phyloP scores from a whole-genome alignment of 441 rosid species.

The Jatropha multifida region DNA sequence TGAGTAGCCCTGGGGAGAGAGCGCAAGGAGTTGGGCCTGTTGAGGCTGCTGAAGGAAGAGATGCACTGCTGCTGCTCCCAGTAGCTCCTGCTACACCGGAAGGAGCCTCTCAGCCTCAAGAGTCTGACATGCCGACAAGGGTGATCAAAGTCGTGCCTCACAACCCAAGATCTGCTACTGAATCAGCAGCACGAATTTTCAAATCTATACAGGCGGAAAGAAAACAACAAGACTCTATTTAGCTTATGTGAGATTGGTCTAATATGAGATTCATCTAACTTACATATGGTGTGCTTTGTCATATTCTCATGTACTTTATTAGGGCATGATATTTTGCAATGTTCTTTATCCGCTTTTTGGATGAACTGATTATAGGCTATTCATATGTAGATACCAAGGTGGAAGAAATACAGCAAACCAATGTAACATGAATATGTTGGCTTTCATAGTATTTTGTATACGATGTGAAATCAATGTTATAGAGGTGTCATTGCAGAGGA shows the following conservation, averaged over 20 bases:
- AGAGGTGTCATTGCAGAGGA: neutral
- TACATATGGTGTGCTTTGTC: conserved; percentile 11
- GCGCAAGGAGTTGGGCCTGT: conserved; percentile 17
- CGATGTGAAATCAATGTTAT: conserved; percentile 1
- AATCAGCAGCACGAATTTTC: conserved; percentile 82
- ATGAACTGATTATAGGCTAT: conserved; percentile 8
- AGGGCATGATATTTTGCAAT: neutral
- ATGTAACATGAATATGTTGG: conserved; percentile 12
- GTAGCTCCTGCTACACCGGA: conserved; percentile 22
- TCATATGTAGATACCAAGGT: conserved; percentile 15
- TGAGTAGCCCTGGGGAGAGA: conserved; percentile 46
- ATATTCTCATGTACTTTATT: neutral
- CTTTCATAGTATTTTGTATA: neutral
- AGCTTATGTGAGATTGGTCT: conserved; percentile 12
- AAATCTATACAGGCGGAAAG: conserved; percentile 83
- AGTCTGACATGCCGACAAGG: conserved; percentile 33
- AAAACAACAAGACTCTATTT: conserved; percentile 42
- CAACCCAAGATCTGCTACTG: conserved; percentile 69
- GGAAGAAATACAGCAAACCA: conserved; percentile 4
- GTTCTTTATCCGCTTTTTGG: neutral
- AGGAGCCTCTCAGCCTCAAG: conserved; percentile 25
- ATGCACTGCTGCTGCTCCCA: conserved; percentile 32
- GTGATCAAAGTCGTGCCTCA: conserved; percentile 91
- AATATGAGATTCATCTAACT: conserved; percentile 1
- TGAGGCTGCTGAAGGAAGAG: conserved; percentile 27